A percentile compares a stretch with the other conserved stretches of the same genome.
Conservation (phyloP, 306 rosid species). For the Rosa chinensis region DNA sequence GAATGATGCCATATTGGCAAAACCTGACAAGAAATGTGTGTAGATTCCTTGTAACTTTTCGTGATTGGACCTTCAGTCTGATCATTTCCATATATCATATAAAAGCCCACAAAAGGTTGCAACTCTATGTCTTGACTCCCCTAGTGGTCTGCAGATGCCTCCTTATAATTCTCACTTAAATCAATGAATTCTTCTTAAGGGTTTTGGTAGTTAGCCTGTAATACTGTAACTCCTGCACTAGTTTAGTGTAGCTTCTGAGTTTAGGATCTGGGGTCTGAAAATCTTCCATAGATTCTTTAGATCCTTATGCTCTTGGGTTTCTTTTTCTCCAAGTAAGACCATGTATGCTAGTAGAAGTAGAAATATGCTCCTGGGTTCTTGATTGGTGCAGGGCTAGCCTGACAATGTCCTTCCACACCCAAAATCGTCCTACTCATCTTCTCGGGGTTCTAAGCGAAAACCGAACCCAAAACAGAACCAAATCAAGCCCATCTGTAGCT, state of each 20-base stretch:
- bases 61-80: slow-evolving; percentile 1
- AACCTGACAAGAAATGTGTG: background rate
- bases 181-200: background rate
- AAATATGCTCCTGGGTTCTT: background rate
- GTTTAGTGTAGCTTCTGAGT: slow-evolving; percentile 4
- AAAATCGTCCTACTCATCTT: slow-evolving; percentile 34
- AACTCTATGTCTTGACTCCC: background rate
- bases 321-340: background rate
- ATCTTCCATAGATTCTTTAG: slow-evolving; percentile 14
- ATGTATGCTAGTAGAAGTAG: background rate
- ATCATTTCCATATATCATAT: slow-evolving; percentile 4
- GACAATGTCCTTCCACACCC: slow-evolving; percentile 35
- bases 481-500: slow-evolving; percentile 29
- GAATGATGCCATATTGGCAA: slow-evolving; percentile 5
- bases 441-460: slow-evolving; percentile 29
- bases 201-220: slow-evolving; percentile 5
- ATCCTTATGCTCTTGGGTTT: background rate
- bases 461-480: slow-evolving; percentile 26
- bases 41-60: slow-evolving; percentile 11
- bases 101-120: background rate
- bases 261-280: slow-evolving; percentile 11
- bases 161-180: background rate
- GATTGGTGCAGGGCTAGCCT: slow-evolving; percentile 35
- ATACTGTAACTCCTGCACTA: background rate
- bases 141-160: slow-evolving; percentile 6